Conservation (phyloP, 106 monocot genomes). For the Alisma plantagoaquatica region DNA sequence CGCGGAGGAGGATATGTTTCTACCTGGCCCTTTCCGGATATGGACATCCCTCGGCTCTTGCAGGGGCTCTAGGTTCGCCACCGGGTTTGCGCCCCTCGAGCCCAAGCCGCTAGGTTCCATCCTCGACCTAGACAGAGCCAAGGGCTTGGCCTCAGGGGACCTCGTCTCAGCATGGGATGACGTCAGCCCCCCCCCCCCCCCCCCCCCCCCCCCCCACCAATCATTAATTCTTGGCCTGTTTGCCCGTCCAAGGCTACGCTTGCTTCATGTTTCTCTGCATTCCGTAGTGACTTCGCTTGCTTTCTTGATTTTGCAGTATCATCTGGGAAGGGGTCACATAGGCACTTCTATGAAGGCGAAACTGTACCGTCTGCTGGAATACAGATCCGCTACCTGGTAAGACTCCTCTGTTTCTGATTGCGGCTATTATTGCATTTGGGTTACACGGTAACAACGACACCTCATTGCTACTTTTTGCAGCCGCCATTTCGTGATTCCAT, state of each 20-base stretch:
- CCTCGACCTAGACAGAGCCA: slow-evolving; percentile 57
- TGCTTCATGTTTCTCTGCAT: too few species aligned
- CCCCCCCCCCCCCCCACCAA: too few species aligned
- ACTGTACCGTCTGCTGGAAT: slow-evolving; percentile 58
- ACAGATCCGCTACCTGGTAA: slow-evolving; percentile 80
- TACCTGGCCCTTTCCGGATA: slow-evolving; percentile 12
- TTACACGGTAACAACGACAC: too few species aligned
- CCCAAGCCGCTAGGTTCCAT: slow-evolving; percentile 68
- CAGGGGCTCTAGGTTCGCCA: slow-evolving; percentile 57
- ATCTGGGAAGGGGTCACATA: slow-evolving; percentile 93
- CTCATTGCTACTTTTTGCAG: too few species aligned
- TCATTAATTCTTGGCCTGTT: too few species aligned
- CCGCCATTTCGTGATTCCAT: slow-evolving; percentile 86
- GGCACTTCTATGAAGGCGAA: slow-evolving; percentile 82
- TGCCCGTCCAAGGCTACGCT: too few species aligned
- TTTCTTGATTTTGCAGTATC: slow-evolving; percentile 42
- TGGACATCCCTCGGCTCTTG: slow-evolving; percentile 25
- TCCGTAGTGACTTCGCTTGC: too few species aligned
- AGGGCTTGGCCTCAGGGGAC: slow-evolving; percentile 37
- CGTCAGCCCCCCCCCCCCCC: slow-evolving; percentile 40
- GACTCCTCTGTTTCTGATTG: too few species aligned
- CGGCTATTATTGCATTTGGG: too few species aligned
- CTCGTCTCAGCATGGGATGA: slow-evolving; percentile 87
- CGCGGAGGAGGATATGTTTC: too few species aligned
- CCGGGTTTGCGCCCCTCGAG: slow-evolving; percentile 74